A percentile compares a stretch with the other conserved stretches of the same genome.
Conservation (phyloP, 371 early-diverging fungal species). For the Mucor piriformis region DNA sequence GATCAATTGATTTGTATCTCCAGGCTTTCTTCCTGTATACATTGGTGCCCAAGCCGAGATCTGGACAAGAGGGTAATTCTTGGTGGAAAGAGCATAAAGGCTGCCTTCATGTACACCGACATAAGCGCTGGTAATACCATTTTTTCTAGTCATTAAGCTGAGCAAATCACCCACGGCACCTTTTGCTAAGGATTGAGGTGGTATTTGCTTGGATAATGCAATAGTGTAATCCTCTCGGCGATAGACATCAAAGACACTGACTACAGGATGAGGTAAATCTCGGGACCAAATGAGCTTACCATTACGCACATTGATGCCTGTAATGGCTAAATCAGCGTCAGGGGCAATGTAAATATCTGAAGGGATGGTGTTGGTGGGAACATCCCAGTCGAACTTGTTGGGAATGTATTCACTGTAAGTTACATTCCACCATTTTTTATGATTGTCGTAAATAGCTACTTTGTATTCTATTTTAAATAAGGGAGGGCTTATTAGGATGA, state of each 20-base stretch:
- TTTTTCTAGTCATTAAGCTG: slow-evolving; percentile 8
- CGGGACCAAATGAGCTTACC: slow-evolving; percentile 37
- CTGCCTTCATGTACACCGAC: slow-evolving; percentile 61
- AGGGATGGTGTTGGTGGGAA: slow-evolving; percentile 26
- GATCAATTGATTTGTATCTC: slow-evolving; percentile 29
- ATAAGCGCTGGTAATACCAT: slow-evolving; percentile 38
- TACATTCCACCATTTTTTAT: slow-evolving; percentile 39
- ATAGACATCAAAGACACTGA: slow-evolving; percentile 47
- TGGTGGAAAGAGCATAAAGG: slow-evolving; percentile 59
- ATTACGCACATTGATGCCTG: slow-evolving; percentile 33
- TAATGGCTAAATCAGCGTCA: slow-evolving; percentile 34
- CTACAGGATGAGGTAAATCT: slow-evolving; percentile 40
- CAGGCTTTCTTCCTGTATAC: slow-evolving; percentile 40
- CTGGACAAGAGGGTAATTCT: slow-evolving; percentile 62
- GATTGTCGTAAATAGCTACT: slow-evolving; percentile 28
- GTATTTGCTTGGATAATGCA: slow-evolving; percentile 34
- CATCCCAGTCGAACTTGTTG: slow-evolving; percentile 41
- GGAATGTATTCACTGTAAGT: slow-evolving; percentile 52
- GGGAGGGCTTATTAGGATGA: neutral
- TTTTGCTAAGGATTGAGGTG: slow-evolving; percentile 30
- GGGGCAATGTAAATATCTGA: slow-evolving; percentile 49
- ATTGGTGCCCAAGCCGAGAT: slow-evolving; percentile 46
- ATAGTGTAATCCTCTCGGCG: slow-evolving; percentile 38
- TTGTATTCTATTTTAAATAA: slow-evolving; percentile 19
- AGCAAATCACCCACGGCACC: slow-evolving; percentile 37